Conservation (phyloP, 495 filamentous ascomycete species). For the Tuber melanosporum region DNA sequence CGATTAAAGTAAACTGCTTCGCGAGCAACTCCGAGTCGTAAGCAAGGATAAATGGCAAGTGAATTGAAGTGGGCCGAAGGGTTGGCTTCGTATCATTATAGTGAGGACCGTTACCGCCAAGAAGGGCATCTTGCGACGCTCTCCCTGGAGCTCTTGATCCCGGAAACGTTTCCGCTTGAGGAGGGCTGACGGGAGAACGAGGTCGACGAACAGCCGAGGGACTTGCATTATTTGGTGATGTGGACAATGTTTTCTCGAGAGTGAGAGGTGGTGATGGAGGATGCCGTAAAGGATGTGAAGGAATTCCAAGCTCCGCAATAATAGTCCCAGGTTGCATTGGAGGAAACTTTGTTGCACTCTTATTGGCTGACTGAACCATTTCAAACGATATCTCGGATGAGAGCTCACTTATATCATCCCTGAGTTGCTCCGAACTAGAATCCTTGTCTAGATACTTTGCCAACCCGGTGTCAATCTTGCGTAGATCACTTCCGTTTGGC, state of each 20-base stretch:
- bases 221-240: conserved; percentile 44
- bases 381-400: conserved; percentile 77
- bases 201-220: neutral
- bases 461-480: conserved; percentile 24
- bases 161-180: conserved; percentile 13
- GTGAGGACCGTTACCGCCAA: conserved; percentile 2
- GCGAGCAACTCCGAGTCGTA: conserved; percentile 86
- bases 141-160: neutral
- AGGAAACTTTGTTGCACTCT: conserved; percentile 42
- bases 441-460: conserved; percentile 23
- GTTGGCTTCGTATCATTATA: conserved; percentile 10
- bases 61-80: conserved; percentile 46
- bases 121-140: neutral
- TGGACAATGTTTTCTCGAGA: conserved; percentile 54
- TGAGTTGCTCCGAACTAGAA: conserved; percentile 34
- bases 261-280: conserved; percentile 77
- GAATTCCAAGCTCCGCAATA: conserved; percentile 50
- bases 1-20: conserved; percentile 90
- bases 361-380: conserved; percentile 45
- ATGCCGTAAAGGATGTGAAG: conserved; percentile 61
- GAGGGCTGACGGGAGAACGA: neutral
- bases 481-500: conserved; percentile 26
- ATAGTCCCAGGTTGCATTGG: conserved; percentile 44
- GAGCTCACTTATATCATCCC: conserved; percentile 65
- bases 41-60: conserved; percentile 86